These are phyloP conservation scores for Pythium utonaiense DNA, from an alignment of 352 stramenopile species.

Conservation along the genomic window DNA sequence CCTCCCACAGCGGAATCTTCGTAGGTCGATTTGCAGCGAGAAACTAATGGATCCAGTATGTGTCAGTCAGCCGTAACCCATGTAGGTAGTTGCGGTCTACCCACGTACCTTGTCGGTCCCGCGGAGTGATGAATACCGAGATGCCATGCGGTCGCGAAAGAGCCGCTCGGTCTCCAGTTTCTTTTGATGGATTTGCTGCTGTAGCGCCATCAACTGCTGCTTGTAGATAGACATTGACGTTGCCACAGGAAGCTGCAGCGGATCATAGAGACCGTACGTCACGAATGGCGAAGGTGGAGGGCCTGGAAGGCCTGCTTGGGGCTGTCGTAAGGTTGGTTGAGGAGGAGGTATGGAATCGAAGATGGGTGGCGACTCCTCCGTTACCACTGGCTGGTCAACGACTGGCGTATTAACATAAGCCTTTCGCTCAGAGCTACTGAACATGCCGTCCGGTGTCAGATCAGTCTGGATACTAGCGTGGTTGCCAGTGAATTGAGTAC, in stretches of 20 bases:
- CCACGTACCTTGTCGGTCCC: conserved; percentile 48
- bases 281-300: conserved; percentile 8
- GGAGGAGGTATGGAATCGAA: neutral
- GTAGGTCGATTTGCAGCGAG: conserved; percentile 38
- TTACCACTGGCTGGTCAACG: neutral
- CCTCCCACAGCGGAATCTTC: conserved; percentile 60
- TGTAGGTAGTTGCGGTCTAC: neutral
- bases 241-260: conserved; percentile 27
- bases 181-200: conserved; percentile 67
- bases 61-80: neutral
- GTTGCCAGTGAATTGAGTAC: conserved; percentile 73
- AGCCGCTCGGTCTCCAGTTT: conserved; percentile 60
- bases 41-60: conserved; percentile 33
- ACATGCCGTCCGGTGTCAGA: conserved; percentile 52
- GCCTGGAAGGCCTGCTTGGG: neutral
- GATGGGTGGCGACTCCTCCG: neutral
- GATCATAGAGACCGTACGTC: conserved; percentile 35
- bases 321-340: neutral
- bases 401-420: neutral
- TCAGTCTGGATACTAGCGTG: conserved; percentile 68
- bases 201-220: conserved; percentile 52
- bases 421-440: conserved; percentile 4
- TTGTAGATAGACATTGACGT: conserved; percentile 61
- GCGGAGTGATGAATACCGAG: conserved; percentile 54
- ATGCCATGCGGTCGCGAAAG: conserved; percentile 50